Conservation (phyloP, 805 yeast species). For the Yarrowia hollandica region DNA sequence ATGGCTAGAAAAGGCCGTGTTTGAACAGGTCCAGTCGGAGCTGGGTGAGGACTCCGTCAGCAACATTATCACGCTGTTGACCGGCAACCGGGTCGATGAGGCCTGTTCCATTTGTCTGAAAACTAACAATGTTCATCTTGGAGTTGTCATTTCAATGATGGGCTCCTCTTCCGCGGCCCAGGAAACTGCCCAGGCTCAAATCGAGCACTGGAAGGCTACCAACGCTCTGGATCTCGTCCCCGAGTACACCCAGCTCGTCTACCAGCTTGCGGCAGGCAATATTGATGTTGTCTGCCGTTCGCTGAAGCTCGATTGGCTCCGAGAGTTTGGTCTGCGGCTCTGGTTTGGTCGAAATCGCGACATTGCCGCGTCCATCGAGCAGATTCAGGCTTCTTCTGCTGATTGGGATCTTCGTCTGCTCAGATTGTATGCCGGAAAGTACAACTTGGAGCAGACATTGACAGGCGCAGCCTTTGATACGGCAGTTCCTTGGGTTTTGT, state of each 20-base stretch:
- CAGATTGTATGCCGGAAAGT: conserved; percentile 30
- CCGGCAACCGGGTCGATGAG: conserved; percentile 54
- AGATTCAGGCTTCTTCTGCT: background rate
- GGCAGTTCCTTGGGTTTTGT: conserved; percentile 32
- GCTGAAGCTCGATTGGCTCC: conserved; percentile 62
- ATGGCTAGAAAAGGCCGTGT: conserved; percentile 3
- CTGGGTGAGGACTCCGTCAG: conserved; percentile 43
- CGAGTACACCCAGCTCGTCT: conserved; percentile 36
- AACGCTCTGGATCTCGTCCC: conserved; percentile 14
- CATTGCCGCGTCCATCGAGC: background rate
- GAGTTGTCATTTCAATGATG: conserved; percentile 64
- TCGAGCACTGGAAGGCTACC: conserved; percentile 15
- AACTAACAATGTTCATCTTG: conserved; percentile 66
- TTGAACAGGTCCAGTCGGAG: background rate
- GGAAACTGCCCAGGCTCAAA: conserved; percentile 10
- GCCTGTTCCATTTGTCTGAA: conserved; percentile 65
- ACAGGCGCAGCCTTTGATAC: conserved; percentile 30
- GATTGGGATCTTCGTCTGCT: conserved; percentile 31
- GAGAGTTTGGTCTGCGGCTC: conserved; percentile 58
- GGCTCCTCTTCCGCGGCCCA: conserved; percentile 48
- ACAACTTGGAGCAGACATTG: conserved; percentile 30
- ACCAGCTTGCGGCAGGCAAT: conserved; percentile 20
- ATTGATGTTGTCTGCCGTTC: conserved; percentile 36
- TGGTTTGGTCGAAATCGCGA: conserved; percentile 52
- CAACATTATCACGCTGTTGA: conserved; percentile 48